Base-by-base conservation (phyloP, 768 basidiomycete species). In the Lactifluus hygrophoroides region DNA sequence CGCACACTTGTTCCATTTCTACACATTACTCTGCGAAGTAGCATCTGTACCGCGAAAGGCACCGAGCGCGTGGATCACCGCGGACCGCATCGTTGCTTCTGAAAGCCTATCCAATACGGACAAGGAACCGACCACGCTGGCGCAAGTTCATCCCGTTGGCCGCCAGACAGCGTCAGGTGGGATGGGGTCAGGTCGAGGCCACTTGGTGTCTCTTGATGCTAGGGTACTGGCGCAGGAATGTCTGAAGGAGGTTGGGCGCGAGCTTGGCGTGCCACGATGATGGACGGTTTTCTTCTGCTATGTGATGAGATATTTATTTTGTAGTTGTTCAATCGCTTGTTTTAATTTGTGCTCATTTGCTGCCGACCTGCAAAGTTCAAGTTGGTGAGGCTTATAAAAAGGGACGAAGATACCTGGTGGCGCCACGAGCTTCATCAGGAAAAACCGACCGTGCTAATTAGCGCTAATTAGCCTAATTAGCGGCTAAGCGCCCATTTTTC, bases 1-100 rank as follows among this genome's bases (percentile, higher is more conserved):
- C 16, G 92, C 88, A 0, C 94, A 95, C 66, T 73, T 98, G 11
- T 95, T 95, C 77, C 85, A 93, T 67, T 85, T 95, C 57, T 94
- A 94, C 66, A 74, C 82, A 0, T 72, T 88, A 2, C 70, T 96
- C 4, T 87, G 88, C 64, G 85, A 92, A 65, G 85, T 95, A 47
- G 85, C 81, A 8, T 83, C 90, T 2, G 80, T 86, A 55, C 82
- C 87, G 0, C 75, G 84, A 28, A 81, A 78, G 64, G 76, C 83
- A 13, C 88, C 92, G 0, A 76, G 79, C 2, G 78, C 82, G 11
- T 92, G 88, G 86, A 71, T 88, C 11, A 28, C 68, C 32, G 60
- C 70, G 45, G 69, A 44, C 34, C 60, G 30, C 7, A 64, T 61
- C 48, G 52, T 51, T 37, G 47, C 38, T 21, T 50, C 59, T 53